Conservation (phyloP, 192 early-diverging fungal genomes). For the Endogone sp. region DNA sequence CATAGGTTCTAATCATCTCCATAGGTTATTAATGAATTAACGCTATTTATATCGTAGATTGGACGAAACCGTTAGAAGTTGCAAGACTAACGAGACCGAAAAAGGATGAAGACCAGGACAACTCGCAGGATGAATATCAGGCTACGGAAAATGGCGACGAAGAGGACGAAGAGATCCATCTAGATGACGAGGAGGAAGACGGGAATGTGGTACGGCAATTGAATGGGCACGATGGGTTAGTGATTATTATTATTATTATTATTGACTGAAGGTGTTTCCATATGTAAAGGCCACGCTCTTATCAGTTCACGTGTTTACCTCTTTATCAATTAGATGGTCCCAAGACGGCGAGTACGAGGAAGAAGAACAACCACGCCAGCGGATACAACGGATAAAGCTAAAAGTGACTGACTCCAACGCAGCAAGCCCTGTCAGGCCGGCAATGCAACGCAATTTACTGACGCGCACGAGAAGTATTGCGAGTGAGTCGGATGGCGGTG, state of each 20-base stretch:
- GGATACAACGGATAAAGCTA: too few relatives aligned
- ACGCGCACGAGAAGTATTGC: not conserved
- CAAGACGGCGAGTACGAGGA: not conserved
- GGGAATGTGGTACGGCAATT: not conserved
- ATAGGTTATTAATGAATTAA: too few relatives aligned
- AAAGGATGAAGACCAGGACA: not conserved
- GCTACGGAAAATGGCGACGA: not conserved
- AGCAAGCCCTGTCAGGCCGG: not conserved
- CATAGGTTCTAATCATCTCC: too few relatives aligned
- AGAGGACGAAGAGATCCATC: not conserved
- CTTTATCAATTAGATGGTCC: not conserved
- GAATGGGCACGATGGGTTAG: not conserved
- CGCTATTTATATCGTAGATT: not conserved
- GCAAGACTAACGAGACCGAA: not conserved
- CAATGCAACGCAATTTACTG: not conserved
- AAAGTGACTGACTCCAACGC: not conserved
- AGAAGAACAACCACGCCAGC: not conserved
- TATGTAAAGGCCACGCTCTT: not conserved
- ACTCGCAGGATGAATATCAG: not conserved
- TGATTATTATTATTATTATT: not conserved
- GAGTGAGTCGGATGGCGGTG: not conserved
- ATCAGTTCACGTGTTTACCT: not conserved
- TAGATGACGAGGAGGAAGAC: not conserved
- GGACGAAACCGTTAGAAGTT: not conserved
- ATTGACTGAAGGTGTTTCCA: not conserved